Percentiles rank a stretch among this genome's conserved stretches.
Evolutionary conservation across 1,284 basidiomycete species (phyloP).

Genomic region (Ceratorhiza oryzae-sativae): DNA sequence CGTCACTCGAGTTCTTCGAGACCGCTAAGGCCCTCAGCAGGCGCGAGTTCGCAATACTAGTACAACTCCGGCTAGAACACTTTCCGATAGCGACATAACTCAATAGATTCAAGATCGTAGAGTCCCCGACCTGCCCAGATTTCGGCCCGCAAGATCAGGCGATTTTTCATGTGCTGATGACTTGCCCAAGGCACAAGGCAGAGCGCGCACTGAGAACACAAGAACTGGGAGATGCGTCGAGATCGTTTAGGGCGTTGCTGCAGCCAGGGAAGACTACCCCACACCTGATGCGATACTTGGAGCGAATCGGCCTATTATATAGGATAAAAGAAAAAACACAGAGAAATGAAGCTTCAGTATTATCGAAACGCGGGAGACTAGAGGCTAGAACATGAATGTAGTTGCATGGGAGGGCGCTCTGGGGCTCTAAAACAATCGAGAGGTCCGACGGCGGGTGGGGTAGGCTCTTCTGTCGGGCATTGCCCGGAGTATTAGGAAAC

Average conservation of each 20-base stretch:
- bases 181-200: too few relatives aligned
- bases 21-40: background rate
- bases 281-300: background rate
- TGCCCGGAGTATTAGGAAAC: background rate
- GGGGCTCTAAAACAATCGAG: background rate
- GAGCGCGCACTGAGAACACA: too few relatives aligned
- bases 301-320: background rate
- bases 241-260: background rate
- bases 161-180: too few relatives aligned
- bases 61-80: conserved; percentile 8
- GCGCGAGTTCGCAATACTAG: background rate
- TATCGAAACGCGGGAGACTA: too few relatives aligned
- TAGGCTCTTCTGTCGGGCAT: conserved; percentile 16
- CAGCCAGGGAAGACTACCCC: background rate
- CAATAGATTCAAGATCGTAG: background rate
- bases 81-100: conserved; percentile 15
- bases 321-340: too few relatives aligned
- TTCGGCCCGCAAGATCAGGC: too few relatives aligned
- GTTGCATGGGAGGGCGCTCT: too few relatives aligned
- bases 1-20: background rate
- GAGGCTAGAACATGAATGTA: too few relatives aligned
- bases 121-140: too few relatives aligned
- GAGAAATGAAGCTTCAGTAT: too few relatives aligned
- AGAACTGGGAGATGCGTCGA: background rate
- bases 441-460: background rate